Evolutionary conservation across 2,329 filamentous ascomycete genomes (phyloP), one percentile per base, ranked within the genome.

Genomic region (Juglanconis oblonga): DNA sequence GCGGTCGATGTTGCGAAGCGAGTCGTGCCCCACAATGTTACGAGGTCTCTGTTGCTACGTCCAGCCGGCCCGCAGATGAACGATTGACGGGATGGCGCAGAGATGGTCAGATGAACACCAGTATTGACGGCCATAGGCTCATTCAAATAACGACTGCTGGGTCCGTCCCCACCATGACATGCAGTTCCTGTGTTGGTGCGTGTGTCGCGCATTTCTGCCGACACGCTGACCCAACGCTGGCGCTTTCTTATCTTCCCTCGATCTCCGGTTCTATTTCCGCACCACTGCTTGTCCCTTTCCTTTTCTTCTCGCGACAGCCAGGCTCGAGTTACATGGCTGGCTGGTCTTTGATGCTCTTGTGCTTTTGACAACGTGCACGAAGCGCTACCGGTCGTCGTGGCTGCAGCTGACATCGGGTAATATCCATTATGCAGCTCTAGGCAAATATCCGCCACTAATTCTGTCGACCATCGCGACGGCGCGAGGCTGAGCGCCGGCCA

Each of bases 141-240:
- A 49, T 58, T 48, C 42, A 40, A 55, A 31, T 36, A 24, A 35
- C 17, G 40, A 42, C 52, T 50, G 57, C 55, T 29, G 45, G 40
- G 24, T 24, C 24, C 24, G 17, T 31, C 45, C 17, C 45, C 45
- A 48, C 45, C 45, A 47, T 47, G 44, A 47, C 35, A 50, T 35
- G 47, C 17, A 10, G 35, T 50, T 36, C 36, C 55, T 32, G 5
- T 38, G 45, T 55, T 48, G 47, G 45, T 33, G 55, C 31, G 55
- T 24, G 36, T 50, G 40, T 50, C n/a, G 7, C 24, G 31, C 45
- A 11, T 14, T 5, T 49, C 17, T 36, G 32, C 53, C 42, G 53
- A 40, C 10, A 31, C 31, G 6, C n/a, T 40, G 38, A 47, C 24
- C 29, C 13, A 44, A 6, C 17, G 49, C 48, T 49, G 33, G n/a